Percentiles rank a stretch among this genome's conserved stretches.
These are phyloP conservation scores for Triticum timopheevii DNA, from an alignment of 176 grass and related monocot genomes.

Conservation along the genomic window DNA sequence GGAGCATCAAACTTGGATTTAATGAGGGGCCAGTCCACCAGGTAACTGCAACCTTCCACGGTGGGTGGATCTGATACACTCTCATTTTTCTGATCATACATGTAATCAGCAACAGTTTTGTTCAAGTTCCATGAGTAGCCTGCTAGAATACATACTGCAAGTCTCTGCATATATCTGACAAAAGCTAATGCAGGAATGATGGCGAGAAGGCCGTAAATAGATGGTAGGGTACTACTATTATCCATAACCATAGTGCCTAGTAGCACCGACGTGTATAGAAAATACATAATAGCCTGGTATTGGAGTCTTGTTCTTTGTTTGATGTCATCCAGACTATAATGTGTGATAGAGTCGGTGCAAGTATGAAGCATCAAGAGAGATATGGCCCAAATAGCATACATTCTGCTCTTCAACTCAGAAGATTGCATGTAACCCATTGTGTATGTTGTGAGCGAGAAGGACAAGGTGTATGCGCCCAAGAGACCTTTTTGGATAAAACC, in stretches of 20 bases:
- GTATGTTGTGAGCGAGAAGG: neutral
- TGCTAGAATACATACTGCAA: neutral
- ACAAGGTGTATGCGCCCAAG: accelerated
- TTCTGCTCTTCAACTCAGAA: neutral
- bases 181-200: too few species aligned
- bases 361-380: neutral
- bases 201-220: too few species aligned
- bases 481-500: neutral
- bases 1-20: neutral
- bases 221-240: too few species aligned
- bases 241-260: too few species aligned
- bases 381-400: neutral
- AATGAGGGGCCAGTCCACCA: neutral
- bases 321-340: neutral
- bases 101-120: constrained; percentile 25
- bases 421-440: neutral
- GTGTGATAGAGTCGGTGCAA: neutral
- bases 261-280: too few species aligned
- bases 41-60: neutral
- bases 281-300: neutral
- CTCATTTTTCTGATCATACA: neutral
- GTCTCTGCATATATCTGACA: too few species aligned
- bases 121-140: neutral
- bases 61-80: neutral
- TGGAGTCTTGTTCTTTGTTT: accelerated